Base-by-base conservation (phyloP, 768 basidiomycete genomes). In the Paxillus rubicundulus region DNA sequence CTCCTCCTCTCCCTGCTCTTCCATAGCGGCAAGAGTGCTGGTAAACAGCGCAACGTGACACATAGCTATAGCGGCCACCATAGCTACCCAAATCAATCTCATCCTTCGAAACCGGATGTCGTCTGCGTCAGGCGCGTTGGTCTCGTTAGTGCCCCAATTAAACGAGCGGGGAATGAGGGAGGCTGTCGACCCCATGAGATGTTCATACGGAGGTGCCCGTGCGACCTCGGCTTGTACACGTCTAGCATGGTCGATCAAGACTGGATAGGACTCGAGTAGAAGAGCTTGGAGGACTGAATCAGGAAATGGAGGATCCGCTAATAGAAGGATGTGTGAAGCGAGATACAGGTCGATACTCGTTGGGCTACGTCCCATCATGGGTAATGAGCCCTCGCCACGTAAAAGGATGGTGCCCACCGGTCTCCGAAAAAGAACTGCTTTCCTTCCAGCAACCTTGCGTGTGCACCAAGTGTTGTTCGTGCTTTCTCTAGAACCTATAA, bases 251-350 rank as follows among this genome's bases (percentile, higher is more conserved):
- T 76, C 66, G 12, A 79, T 69, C 38, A 92, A 74, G 9, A 71
- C 63, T 1, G 86, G 78, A 62, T 84, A 89, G 4, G 78, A 76
- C 6, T 79, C 77, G 2, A 61, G 61, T 9, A 90, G 63, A 3
- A 87, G 74, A 54, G 74, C 72, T 61, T 78, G 74, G 8, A 92
- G 55, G 14, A 82, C 64, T 3, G 81, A 69, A 57, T 89, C 82
- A 1, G 86, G 83, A 50, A 84, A 85, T 34, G 81, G 78, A 5
- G 84, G 79, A 41, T 77, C 68, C 4, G 76, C 54, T 4, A 91
- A 69, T 30, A 89, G 72, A 30, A 89, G 74, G 24, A 86, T 72
- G 55, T 89, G 86, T 6, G 88, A 79, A 16, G 89, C 86, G 17
- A 91, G 69, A 34, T 82, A 63, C 20, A 86, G 64, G 55, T 92